A percentile compares a stretch with the other conserved stretches of the same genome.
Conservation (phyloP, 2,329 filamentous ascomycete species). For the Monilinia fructigena region DNA sequence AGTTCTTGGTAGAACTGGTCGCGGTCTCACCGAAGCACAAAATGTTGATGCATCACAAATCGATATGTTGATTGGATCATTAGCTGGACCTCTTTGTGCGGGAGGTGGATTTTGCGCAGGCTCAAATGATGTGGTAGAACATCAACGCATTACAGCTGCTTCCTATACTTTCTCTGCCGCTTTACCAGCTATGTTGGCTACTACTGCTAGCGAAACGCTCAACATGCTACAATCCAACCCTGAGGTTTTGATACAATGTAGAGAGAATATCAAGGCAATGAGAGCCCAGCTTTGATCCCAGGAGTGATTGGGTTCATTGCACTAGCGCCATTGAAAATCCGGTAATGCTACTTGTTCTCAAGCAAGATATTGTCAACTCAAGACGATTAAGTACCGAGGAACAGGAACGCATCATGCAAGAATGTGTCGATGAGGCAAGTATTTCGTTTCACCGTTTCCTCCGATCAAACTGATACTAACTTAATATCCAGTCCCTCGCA, state of each 20-base stretch:
- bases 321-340: conserved; percentile 83
- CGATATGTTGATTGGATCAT: conserved; percentile 94
- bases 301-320: conserved; percentile 88
- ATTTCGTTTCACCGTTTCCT: conserved; percentile 11
- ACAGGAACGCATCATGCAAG: conserved; percentile 81
- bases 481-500: conserved; percentile 61
- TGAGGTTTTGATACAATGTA: conserved; percentile 72
- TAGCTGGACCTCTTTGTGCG: conserved; percentile 85
- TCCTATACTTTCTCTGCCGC: conserved; percentile 96
- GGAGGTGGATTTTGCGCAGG: conserved; percentile 96
- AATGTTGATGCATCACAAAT: conserved; percentile 92
- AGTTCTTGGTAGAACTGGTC: conserved; percentile 84
- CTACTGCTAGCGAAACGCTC: conserved; percentile 91
- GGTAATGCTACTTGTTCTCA: conserved; percentile 78
- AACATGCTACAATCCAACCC: conserved; percentile 83
- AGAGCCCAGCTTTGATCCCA: conserved; percentile 85
- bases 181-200: conserved; percentile 87
- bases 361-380: conserved; percentile 74
- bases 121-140: conserved; percentile 85
- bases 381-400: conserved; percentile 69
- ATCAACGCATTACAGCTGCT: conserved; percentile 89
- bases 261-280: conserved; percentile 86
- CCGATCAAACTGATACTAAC: not conserved
- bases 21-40: conserved; percentile 91
- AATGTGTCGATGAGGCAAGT: conserved; percentile 92